A percentile compares a stretch with the other conserved stretches of the same genome.
Conservation (phyloP, 208 protist species). For the Acanthamoeba healyi region DNA sequence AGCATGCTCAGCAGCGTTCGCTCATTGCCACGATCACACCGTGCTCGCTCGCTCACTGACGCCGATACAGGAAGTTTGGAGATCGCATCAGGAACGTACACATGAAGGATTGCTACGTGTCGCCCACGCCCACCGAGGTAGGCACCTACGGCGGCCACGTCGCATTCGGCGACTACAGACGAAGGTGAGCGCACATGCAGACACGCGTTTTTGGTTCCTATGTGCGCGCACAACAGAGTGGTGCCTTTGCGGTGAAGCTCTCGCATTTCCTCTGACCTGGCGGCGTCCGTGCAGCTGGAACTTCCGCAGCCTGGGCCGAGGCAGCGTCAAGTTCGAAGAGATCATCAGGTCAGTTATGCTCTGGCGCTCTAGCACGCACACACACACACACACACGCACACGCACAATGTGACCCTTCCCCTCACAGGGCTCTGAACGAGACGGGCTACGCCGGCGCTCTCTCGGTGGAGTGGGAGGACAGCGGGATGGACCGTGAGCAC, state of each 20-base stretch:
- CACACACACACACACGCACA: no score
- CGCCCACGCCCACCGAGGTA: background rate
- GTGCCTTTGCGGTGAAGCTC: no score
- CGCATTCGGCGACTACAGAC: conserved; percentile 5
- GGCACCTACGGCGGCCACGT: conserved; percentile 16
- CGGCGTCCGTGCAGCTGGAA: background rate
- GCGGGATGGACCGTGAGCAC: background rate
- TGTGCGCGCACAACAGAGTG: no score
- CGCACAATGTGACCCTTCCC: no score
- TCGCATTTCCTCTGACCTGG: no score
- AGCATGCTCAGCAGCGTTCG: background rate
- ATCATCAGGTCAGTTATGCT: background rate
- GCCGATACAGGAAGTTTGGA: background rate
- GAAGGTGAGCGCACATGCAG: background rate
- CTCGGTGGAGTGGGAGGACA: background rate
- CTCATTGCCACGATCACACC: background rate
- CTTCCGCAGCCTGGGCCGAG: background rate
- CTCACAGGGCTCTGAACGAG: background rate
- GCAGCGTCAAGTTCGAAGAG: background rate
- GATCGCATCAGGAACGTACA: background rate
- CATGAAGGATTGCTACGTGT: conserved; percentile 43
- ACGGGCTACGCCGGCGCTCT: background rate
- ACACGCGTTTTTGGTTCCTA: no score
- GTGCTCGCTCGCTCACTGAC: background rate
- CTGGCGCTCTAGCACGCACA: no score